Conservation (phyloP, 2,329 filamentous ascomycete species). For the Aureobasidium sp. region DNA sequence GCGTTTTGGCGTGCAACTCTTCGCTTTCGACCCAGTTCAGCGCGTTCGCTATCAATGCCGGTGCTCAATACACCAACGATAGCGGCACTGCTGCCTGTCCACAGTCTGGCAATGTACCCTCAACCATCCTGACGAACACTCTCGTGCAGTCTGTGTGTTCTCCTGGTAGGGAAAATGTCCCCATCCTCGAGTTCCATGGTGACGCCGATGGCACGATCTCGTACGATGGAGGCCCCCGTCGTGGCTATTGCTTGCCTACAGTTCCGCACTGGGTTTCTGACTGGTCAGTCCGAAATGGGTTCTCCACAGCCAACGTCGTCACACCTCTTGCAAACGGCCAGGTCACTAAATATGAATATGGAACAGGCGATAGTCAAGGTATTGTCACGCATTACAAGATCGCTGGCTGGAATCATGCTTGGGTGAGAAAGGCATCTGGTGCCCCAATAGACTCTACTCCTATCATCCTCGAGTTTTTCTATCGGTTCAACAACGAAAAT, state of each 20-base stretch:
- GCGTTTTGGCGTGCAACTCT: slow-evolving; percentile 53
- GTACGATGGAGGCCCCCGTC: slow-evolving; percentile 36
- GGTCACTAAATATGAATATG: slow-evolving; percentile 33
- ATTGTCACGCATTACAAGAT: slow-evolving; percentile 45
- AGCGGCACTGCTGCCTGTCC: slow-evolving; percentile 22
- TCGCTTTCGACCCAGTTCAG: slow-evolving; percentile 46
- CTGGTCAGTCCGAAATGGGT: slow-evolving; percentile 40
- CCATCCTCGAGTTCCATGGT: slow-evolving; percentile 50
- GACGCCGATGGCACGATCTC: slow-evolving; percentile 42
- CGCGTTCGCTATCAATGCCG: slow-evolving; percentile 55
- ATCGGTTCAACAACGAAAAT: slow-evolving; percentile 16
- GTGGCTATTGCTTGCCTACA: slow-evolving; percentile 20
- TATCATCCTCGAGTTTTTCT: slow-evolving; percentile 34
- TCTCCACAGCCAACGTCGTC: slow-evolving; percentile 33
- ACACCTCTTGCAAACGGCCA: slow-evolving; percentile 29
- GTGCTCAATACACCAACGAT: slow-evolving; percentile 45
- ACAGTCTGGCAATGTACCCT: too few species aligned
- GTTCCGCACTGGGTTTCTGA: slow-evolving; percentile 30
- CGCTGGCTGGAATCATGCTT: slow-evolving; percentile 43
- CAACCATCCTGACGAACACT: slow-evolving; percentile 29
- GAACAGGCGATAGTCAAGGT: slow-evolving; percentile 33
- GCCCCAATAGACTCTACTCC: slow-evolving; percentile 31
- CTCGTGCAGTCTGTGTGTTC: slow-evolving; percentile 26
- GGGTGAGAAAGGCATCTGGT: slow-evolving; percentile 36
- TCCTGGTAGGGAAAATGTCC: slow-evolving; percentile 32